phyloP scores from a whole-genome alignment of 768 basidiomycete species.

The Pleurotus djamor region DNA sequence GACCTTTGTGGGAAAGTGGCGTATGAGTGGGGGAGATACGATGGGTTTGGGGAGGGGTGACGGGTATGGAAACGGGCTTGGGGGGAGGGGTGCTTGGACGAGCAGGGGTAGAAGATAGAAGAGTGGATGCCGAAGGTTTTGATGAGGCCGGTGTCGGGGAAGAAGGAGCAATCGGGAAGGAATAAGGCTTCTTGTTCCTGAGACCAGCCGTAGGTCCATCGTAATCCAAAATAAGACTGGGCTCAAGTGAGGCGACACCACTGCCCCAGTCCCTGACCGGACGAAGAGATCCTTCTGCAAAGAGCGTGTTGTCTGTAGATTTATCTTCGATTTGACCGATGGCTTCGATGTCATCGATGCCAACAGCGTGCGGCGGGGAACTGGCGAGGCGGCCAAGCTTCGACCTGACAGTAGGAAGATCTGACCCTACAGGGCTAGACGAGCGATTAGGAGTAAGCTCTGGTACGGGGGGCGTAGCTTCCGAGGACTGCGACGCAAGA shows the following conservation, averaged over 20 bases:
- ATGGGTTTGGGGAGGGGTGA: conserved; percentile 14
- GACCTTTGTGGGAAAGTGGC: conserved; percentile 64
- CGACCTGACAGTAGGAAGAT: conserved; percentile 25
- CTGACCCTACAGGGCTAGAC: conserved; percentile 55
- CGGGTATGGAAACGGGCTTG: conserved; percentile 17
- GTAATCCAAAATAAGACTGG: conserved; percentile 34
- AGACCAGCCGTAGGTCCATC: conserved; percentile 12
- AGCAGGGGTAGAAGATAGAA: conserved; percentile 1
- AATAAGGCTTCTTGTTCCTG: conserved; percentile 22
- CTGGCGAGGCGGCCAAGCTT: too few relatives aligned
- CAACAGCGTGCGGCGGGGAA: too few relatives aligned
- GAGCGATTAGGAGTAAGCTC: conserved; percentile 62
- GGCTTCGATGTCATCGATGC: too few relatives aligned
- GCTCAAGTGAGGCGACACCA: conserved; percentile 28
- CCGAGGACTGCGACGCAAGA: not conserved
- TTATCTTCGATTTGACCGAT: not conserved
- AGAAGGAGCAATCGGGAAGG: conserved; percentile 38
- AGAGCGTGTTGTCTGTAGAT: conserved; percentile 26
- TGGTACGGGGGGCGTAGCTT: conserved; percentile 39
- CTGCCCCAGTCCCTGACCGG: conserved; percentile 44
- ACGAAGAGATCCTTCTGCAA: conserved; percentile 31
- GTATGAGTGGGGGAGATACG: conserved; percentile 60
- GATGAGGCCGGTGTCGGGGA: conserved; percentile 35
- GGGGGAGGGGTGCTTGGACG: not conserved
- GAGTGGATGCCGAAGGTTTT: conserved; percentile 1